Base-by-base conservation (phyloP, 305 asterid species). In the Fraxinus greggii region DNA sequence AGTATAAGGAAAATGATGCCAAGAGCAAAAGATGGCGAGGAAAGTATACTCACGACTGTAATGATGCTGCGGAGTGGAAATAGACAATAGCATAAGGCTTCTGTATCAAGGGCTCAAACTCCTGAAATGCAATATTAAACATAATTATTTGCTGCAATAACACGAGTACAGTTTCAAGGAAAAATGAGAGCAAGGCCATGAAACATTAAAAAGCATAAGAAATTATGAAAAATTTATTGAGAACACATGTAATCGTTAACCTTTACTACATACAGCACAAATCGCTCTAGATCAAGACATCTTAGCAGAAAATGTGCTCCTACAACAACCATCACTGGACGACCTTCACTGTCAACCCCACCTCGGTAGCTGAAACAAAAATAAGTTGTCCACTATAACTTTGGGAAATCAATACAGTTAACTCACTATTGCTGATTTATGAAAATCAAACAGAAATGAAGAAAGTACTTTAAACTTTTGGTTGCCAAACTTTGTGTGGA, bases 231-330 rank as follows among this genome's bases (percentile, higher is more conserved):
- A 78, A 28, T 1, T 72, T 72, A 33, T 36, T 24, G 84, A 77
- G 81, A 82, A 74, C 33, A 77, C 70, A 28, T 0, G 61, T 72
- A 84, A 84, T 67, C 73, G 78, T 65, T 86, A 85, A 95, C 99
- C 99, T 97, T 97, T 77, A 94, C 93, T 59, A 93, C 95, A 81
- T 92, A 83, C 67, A 92, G 89, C 86, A 93, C 89, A 86, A 97
- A 97, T 28, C 97, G 93, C 84, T 97, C 99, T 38, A 92, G 88
- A 89, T 97, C 99, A 84, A 97, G 98, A 87, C 98, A 97, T 80
- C 98, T 88, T 72, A 94, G 90, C 79, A 97, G 93, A 89, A 97
- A 93, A 90, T 97, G 99, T 56, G 99, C 99, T 86, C 99, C 98
- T 83, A 94, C 98, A 33, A 97, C 92, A 69, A 97, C 99, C 98